These are phyloP conservation scores for Ochetophila trinervis DNA, from an alignment of 306 rosid species.

Conservation along the genomic window DNA sequence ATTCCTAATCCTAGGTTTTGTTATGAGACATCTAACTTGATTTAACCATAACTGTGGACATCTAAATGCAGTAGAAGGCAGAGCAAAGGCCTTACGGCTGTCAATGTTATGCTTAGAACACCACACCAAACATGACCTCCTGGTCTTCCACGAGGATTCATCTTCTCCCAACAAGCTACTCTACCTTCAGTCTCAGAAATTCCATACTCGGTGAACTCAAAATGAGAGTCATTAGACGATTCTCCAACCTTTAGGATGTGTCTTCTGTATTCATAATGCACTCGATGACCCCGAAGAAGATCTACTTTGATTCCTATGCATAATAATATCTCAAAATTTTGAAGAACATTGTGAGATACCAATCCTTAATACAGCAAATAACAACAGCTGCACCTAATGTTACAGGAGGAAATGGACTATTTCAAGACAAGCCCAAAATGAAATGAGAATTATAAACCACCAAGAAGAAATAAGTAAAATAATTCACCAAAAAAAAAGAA, in stretches of 20 bases:
- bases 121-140: slow-evolving; percentile 71
- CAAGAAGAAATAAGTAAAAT: slow-evolving; percentile 13
- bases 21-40: background rate
- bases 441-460: background rate
- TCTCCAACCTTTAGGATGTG: slow-evolving; percentile 50
- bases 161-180: slow-evolving; percentile 67
- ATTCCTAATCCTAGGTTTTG: background rate
- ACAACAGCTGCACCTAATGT: slow-evolving; percentile 51
- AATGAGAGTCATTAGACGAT: slow-evolving; percentile 32
- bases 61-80: slow-evolving; percentile 15
- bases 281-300: slow-evolving; percentile 71
- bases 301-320: slow-evolving; percentile 94
- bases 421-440: background rate
- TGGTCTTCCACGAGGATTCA: slow-evolving; percentile 45
- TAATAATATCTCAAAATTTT: slow-evolving; percentile 63
- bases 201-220: slow-evolving; percentile 55
- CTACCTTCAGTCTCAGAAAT: slow-evolving; percentile 80
- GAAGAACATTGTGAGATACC: slow-evolving; percentile 63
- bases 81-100: slow-evolving; percentile 50
- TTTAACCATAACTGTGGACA: background rate
- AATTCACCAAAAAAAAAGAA: background rate
- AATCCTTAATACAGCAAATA: slow-evolving; percentile 57
- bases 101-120: slow-evolving; percentile 72
- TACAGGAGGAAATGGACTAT: slow-evolving; percentile 6
- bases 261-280: slow-evolving; percentile 73